Conservation (phyloP, 2,329 filamentous ascomycete genomes). For the Aspergillus sclerotialis region DNA sequence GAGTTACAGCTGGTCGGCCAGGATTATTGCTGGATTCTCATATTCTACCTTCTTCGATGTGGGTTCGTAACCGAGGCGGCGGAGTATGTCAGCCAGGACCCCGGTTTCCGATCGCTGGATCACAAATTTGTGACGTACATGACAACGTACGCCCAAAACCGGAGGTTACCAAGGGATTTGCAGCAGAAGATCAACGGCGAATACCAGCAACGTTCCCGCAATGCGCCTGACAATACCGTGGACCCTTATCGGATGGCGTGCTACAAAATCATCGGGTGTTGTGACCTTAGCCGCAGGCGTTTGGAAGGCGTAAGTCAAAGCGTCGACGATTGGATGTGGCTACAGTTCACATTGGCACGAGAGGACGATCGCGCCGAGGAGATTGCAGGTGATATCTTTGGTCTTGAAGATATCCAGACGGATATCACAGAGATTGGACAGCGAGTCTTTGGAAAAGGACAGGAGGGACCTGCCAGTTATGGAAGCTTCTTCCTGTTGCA, state of each 20-base stretch:
- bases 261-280: conserved; percentile 91
- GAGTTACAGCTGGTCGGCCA: conserved; percentile 72
- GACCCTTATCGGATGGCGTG: conserved; percentile 96
- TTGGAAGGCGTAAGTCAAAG: conserved; percentile 53
- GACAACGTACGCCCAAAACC: conserved; percentile 72
- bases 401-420: conserved; percentile 62
- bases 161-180: conserved; percentile 68
- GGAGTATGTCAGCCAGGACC: conserved; percentile 73
- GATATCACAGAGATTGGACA: conserved; percentile 84
- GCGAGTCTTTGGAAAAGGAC: conserved; percentile 79
- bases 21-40: conserved; percentile 87
- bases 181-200: conserved; percentile 86
- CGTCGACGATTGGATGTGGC: conserved; percentile 62
- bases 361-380: conserved; percentile 57
- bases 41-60: conserved; percentile 84
- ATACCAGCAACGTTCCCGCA: conserved; percentile 75
- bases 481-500: conserved; percentile 93
- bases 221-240: conserved; percentile 77
- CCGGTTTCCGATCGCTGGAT: conserved; percentile 82
- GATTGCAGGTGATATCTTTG: conserved; percentile 55
- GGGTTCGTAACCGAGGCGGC: conserved; percentile 80
- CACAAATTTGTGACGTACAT: conserved; percentile 85
- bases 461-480: conserved; percentile 71
- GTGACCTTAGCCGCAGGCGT: conserved; percentile 52
- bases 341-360: conserved; percentile 57